phyloP scores from a whole-genome alignment of 1,284 basidiomycete genomes.

The Ustilago sp. region DNA sequence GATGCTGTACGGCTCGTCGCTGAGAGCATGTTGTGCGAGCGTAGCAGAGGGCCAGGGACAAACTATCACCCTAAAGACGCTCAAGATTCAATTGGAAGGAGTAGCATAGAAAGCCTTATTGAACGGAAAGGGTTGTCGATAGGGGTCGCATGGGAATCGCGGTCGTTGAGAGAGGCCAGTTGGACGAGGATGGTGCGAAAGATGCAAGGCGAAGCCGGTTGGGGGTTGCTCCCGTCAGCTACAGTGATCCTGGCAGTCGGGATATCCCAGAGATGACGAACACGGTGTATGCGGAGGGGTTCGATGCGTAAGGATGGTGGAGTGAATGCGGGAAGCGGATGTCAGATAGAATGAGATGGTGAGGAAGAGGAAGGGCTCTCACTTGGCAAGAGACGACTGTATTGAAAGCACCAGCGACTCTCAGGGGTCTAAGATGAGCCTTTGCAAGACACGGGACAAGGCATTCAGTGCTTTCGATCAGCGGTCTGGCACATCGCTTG shows the following conservation, averaged over 20 bases:
- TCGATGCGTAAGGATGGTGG: not conserved
- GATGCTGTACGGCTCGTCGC: not conserved
- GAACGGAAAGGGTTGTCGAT: not conserved
- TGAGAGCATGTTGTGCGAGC: slow-evolving; percentile 10
- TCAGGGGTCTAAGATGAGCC: slow-evolving; percentile 8
- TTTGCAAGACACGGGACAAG: not conserved
- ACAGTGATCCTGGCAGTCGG: not conserved
- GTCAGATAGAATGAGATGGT: not conserved
- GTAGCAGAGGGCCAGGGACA: not conserved
- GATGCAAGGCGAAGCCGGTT: no score
- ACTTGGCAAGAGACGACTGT: not conserved
- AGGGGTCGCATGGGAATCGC: not conserved
- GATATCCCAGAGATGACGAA: not conserved
- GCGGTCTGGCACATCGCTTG: not conserved
- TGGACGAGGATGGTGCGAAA: no score
- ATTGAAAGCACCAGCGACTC: not conserved
- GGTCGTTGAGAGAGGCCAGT: no score
- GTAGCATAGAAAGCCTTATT: not conserved
- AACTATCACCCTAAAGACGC: not conserved
- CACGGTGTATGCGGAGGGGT: not conserved
- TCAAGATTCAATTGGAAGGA: not conserved
- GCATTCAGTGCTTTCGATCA: not conserved
- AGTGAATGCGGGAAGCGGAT: not conserved
- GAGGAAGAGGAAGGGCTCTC: not conserved
- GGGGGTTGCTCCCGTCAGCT: not conserved